Conservation (phyloP, 106 monocot species). For the Hemerocallis citrina region DNA sequence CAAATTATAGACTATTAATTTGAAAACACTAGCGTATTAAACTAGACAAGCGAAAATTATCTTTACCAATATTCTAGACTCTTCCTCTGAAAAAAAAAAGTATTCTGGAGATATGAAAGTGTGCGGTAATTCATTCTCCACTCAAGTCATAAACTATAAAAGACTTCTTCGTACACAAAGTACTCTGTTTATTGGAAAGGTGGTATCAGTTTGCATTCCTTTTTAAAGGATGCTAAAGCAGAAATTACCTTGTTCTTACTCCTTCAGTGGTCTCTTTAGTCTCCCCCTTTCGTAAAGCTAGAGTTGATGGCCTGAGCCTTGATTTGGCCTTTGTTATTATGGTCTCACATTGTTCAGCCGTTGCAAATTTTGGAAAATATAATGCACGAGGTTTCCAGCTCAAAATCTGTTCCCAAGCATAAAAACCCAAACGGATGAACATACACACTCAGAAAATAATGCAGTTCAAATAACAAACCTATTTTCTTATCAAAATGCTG, state of each 20-base stretch:
- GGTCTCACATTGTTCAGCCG: slow-evolving; percentile 52
- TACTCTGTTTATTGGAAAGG: background rate
- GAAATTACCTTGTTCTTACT: slow-evolving; percentile 79
- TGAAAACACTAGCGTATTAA: too few relatives aligned
- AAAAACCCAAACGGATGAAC: background rate
- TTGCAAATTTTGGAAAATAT: slow-evolving; percentile 92
- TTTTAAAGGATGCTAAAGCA: background rate
- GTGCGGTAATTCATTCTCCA: too few relatives aligned
- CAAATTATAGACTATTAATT: too few relatives aligned
- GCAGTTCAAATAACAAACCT: too few relatives aligned
- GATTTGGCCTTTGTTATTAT: slow-evolving; percentile 49
- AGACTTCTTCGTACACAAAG: background rate
- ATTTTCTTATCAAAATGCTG: too few relatives aligned
- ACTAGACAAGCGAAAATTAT: too few relatives aligned
- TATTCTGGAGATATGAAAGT: too few relatives aligned
- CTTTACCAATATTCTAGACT: too few relatives aligned
- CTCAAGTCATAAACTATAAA: too few relatives aligned
- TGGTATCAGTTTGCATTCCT: background rate
- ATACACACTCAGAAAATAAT: background rate
- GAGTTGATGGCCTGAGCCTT: slow-evolving; percentile 58
- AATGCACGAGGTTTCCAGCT: slow-evolving; percentile 94
- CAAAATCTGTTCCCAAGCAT: slow-evolving; percentile 54
- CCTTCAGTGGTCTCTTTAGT: slow-evolving; percentile 79
- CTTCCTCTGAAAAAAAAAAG: too few relatives aligned
- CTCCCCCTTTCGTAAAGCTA: slow-evolving; percentile 83